A percentile compares a stretch with the other conserved stretches of the same genome.
Evolutionary conservation across 2,329 filamentous ascomycete genomes (phyloP).

Genomic region (Hymenoscyphus fraxineus): DNA sequence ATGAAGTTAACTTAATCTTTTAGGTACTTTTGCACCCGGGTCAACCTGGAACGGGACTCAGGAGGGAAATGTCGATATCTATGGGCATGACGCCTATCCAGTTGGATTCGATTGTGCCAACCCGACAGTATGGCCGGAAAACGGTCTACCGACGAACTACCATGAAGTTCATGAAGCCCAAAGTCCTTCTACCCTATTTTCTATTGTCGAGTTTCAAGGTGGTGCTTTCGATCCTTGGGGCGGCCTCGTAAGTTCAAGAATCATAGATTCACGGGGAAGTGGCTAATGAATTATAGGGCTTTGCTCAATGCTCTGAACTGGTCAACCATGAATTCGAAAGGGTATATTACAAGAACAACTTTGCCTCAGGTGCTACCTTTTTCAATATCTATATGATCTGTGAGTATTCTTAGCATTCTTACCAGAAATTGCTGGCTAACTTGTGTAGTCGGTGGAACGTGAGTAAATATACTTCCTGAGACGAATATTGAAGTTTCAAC

Average conservation of each 20-base stretch:
- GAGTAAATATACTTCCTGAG: neutral
- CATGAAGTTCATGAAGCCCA: conserved; percentile 51
- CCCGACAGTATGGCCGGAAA: conserved; percentile 54
- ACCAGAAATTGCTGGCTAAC: conserved; percentile 44
- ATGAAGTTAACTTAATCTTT: neutral
- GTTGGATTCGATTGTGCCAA: conserved; percentile 45
- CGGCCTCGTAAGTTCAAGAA: conserved; percentile 41
- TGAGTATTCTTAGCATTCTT: conserved; percentile 7
- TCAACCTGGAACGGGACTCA: conserved; percentile 28
- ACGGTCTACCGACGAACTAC: conserved; percentile 53
- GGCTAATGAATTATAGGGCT: conserved; percentile 42
- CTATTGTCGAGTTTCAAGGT: conserved; percentile 62
- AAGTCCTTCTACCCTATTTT: conserved; percentile 63
- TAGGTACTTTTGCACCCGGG: conserved; percentile 32
- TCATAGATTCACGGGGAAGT: neutral
- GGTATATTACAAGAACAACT: conserved; percentile 76
- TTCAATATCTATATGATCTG: conserved; percentile 72
- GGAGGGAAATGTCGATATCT: conserved; percentile 33
- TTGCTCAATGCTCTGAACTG: conserved; percentile 61
- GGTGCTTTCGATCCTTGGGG: conserved; percentile 74
- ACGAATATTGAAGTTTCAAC: neutral
- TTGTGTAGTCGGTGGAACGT: conserved; percentile 60
- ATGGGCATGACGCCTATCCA: conserved; percentile 42
- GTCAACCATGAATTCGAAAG: conserved; percentile 71
- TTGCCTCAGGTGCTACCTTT: conserved; percentile 62